A percentile compares a stretch with the other conserved stretches of the same genome.
Conservation (phyloP, 345 rosid genomes). For the Cardamine resedifolia region DNA sequence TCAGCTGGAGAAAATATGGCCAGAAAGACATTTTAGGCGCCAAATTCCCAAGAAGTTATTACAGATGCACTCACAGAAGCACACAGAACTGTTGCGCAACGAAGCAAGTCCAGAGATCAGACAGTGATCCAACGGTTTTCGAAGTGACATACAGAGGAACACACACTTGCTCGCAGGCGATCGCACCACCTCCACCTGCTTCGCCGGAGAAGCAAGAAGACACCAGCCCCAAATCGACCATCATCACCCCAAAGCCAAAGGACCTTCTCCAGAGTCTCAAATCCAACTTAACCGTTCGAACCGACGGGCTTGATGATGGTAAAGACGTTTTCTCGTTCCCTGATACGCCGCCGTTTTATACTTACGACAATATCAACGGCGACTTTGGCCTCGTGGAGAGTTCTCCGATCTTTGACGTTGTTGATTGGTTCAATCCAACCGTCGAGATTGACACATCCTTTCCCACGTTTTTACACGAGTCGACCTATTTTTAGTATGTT, state of each 20-base stretch:
- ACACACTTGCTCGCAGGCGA: conserved; percentile 58
- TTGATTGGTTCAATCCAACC: conserved; percentile 35
- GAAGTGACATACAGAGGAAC: conserved; percentile 74
- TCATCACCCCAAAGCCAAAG: conserved; percentile 11
- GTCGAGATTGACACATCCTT: conserved; percentile 26
- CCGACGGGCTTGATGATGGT: conserved; percentile 28
- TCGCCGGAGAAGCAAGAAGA: conserved; percentile 27
- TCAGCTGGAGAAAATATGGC: conserved; percentile 94
- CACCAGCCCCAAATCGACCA: conserved; percentile 3
- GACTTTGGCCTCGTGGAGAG: conserved; percentile 24
- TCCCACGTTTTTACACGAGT: conserved; percentile 33
- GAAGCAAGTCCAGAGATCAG: conserved; percentile 88
- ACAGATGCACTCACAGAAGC: conserved; percentile 78
- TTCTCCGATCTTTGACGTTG: conserved; percentile 30
- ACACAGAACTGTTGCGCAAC: conserved; percentile 80
- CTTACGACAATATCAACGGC: neutral
- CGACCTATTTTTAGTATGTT: conserved; percentile 19
- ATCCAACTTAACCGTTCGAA: conserved; percentile 32
- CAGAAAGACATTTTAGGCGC: conserved; percentile 90
- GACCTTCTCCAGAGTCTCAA: conserved; percentile 30
- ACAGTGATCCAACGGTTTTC: conserved; percentile 69
- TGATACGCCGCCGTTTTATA: conserved; percentile 30
- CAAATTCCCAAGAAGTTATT: conserved; percentile 69
- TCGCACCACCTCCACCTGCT: conserved; percentile 39
- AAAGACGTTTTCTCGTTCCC: conserved; percentile 39